Conservation (phyloP, 331 rosid genomes). For the Pyracantha coccinea region DNA sequence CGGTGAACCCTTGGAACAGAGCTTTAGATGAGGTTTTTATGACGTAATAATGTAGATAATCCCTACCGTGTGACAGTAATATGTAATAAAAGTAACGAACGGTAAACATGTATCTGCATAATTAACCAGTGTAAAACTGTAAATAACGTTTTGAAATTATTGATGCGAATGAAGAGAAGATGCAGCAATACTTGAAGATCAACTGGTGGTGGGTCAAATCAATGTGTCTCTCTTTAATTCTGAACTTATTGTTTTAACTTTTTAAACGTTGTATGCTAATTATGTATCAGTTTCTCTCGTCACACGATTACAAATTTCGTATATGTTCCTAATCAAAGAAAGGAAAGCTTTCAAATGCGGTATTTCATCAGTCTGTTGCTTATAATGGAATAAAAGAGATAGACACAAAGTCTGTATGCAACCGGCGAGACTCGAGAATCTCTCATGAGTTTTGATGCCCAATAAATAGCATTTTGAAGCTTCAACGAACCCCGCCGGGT, state of each 20-base stretch:
- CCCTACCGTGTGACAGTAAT: too few relatives aligned
- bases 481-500: not conserved
- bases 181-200: too few relatives aligned
- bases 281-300: too few relatives aligned
- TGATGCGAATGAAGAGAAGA: not conserved
- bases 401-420: too few relatives aligned
- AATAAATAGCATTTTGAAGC: not conserved
- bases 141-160: not conserved
- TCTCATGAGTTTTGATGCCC: not conserved
- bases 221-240: not conserved
- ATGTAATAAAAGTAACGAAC: too few relatives aligned
- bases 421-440: too few relatives aligned
- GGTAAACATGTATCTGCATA: not conserved
- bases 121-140: not conserved
- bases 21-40: not conserved
- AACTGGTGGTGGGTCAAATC: not conserved
- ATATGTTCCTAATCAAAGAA: too few relatives aligned
- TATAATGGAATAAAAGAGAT: too few relatives aligned
- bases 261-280: not conserved
- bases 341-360: too few relatives aligned
- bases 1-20: not conserved
- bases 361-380: too few relatives aligned
- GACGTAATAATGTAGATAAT: not conserved
- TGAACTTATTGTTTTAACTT: not conserved
- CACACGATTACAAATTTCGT: too few relatives aligned